Evolutionary conservation across 2,329 filamentous ascomycete genomes (phyloP).

Genomic region (Stachybotrys echinatus): DNA sequence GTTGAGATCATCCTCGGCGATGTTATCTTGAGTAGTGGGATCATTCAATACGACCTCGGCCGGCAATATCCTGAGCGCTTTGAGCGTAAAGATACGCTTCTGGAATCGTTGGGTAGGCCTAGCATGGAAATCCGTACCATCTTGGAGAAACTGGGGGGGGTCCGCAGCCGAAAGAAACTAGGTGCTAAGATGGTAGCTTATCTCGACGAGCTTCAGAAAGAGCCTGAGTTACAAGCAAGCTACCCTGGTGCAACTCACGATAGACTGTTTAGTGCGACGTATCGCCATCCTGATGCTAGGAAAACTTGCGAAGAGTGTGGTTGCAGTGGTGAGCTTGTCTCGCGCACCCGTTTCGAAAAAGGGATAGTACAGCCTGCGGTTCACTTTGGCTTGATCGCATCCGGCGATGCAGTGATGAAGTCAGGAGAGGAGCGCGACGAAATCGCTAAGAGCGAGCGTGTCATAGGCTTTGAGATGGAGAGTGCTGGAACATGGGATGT

Average conservation of each 20-base stretch:
- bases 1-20: constrained; percentile 15
- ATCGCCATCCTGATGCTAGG: constrained; percentile 5
- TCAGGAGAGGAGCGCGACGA: constrained; percentile 15
- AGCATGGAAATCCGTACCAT: constrained; percentile 19
- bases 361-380: not conserved
- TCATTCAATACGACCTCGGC: constrained; percentile 22
- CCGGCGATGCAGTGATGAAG: constrained; percentile 26
- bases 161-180: constrained; percentile 6
- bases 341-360: not conserved
- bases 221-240: not conserved
- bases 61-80: constrained; percentile 12
- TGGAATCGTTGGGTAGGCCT: constrained; percentile 9
- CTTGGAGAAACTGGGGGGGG: constrained; percentile 2
- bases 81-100: constrained; percentile 11
- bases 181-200: constrained; percentile 2
- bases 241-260: not conserved
- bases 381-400: constrained; percentile 8
- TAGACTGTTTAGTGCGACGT: constrained; percentile 8
- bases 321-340: not conserved
- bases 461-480: constrained; percentile 12
- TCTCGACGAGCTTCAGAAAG: constrained; percentile 1
- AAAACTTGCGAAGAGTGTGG: not conserved
- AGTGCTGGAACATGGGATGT: constrained; percentile 7
- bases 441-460: not conserved
- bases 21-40: constrained; percentile 15